These are phyloP conservation scores for Penicillium sp. DNA, from an alignment of 2,329 filamentous ascomycete genomes.

Conservation along the genomic window DNA sequence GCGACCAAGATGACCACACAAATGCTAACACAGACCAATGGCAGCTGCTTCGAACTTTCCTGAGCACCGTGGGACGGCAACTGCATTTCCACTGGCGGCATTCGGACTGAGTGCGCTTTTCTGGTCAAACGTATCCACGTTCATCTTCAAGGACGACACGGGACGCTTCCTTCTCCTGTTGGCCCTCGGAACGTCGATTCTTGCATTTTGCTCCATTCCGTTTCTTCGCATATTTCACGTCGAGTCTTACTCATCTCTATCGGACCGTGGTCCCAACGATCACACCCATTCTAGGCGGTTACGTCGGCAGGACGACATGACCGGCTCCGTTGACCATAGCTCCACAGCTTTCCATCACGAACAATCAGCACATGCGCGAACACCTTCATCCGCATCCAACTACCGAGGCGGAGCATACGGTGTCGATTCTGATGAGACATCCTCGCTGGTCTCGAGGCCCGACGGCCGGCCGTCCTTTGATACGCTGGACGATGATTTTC, in stretches of 20 bases:
- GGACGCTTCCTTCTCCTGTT: constrained; percentile 74
- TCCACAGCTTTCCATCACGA: constrained; percentile 27
- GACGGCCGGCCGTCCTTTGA: constrained; percentile 47
- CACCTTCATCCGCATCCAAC: constrained; percentile 27
- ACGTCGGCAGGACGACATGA: constrained; percentile 23
- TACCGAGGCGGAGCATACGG: constrained; percentile 19
- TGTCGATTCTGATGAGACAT: constrained; percentile 62
- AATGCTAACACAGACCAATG: constrained; percentile 12
- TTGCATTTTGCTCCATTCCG: constrained; percentile 73
- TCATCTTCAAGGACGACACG: constrained; percentile 78
- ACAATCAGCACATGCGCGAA: constrained; percentile 22
- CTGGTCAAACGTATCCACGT: constrained; percentile 72
- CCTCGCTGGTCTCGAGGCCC: constrained; percentile 68
- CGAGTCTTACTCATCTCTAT: constrained; percentile 40
- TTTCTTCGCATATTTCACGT: constrained; percentile 69
- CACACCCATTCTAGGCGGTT: constrained; percentile 28
- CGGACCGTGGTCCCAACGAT: constrained; percentile 28
- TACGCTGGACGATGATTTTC: constrained; percentile 42
- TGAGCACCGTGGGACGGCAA: constrained; percentile 82
- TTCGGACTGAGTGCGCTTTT: constrained; percentile 96
- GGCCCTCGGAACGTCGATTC: constrained; percentile 67
- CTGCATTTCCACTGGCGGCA: constrained; percentile 83
- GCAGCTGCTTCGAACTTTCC: constrained; percentile 86
- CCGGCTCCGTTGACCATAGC: constrained; percentile 30
- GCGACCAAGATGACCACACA: neutral